A percentile compares a stretch with the other conserved stretches of the same genome.
Conservation (phyloP, 805 yeast species). For the Debaryomyces prosopidis region DNA sequence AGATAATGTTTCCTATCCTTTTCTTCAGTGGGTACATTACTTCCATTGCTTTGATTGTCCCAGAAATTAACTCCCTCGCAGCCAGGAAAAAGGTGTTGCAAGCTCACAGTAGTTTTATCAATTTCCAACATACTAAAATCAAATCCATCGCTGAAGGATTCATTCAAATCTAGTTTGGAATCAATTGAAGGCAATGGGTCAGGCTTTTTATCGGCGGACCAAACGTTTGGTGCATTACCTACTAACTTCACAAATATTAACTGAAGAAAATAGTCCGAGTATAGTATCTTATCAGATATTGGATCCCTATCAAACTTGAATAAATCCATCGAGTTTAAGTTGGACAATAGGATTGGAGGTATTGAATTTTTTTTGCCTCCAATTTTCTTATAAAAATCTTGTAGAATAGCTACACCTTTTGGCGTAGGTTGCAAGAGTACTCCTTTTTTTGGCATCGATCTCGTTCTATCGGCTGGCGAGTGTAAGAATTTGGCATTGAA, state of each 20-base stretch:
- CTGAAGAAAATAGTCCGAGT: slow-evolving; percentile 64
- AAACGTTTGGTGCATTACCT: slow-evolving; percentile 69
- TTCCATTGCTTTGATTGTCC: not conserved
- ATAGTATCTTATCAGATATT: slow-evolving; percentile 55
- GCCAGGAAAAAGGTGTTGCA: not conserved
- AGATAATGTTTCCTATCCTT: not conserved
- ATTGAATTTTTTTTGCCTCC: slow-evolving; percentile 46
- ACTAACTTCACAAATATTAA: slow-evolving; percentile 61
- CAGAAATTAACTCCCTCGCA: not conserved
- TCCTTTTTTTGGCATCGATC: slow-evolving; percentile 43
- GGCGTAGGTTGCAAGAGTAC: slow-evolving; percentile 80
- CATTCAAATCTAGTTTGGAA: slow-evolving; percentile 22
- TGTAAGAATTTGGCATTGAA: slow-evolving; percentile 67
- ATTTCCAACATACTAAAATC: slow-evolving; percentile 4
- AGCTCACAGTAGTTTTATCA: not conserved
- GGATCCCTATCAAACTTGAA: slow-evolving; percentile 66
- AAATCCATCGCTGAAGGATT: slow-evolving; percentile 13
- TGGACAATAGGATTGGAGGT: slow-evolving; percentile 53
- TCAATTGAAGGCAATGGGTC: slow-evolving; percentile 45
- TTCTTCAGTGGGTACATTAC: not conserved
- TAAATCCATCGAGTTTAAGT: slow-evolving; percentile 70
- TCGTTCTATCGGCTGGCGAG: slow-evolving; percentile 73
- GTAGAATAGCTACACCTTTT: slow-evolving; percentile 77
- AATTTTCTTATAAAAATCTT: slow-evolving; percentile 54
- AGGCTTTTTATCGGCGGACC: slow-evolving; percentile 58